phyloP scores from a whole-genome alignment of 768 basidiomycete species.

The Mycena rosella region DNA sequence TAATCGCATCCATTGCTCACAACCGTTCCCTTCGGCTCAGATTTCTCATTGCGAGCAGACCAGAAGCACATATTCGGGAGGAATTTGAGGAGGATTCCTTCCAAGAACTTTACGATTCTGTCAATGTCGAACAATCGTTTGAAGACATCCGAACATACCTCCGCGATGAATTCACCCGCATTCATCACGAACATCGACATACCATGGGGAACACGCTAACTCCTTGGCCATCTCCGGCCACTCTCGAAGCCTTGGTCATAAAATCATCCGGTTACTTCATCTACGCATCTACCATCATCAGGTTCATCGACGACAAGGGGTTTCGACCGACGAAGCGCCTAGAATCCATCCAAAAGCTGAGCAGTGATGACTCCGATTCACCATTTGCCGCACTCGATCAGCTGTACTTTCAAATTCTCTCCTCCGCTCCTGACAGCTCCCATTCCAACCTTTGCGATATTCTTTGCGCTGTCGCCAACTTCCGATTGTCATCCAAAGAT shows the following conservation, averaged over 20 bases:
- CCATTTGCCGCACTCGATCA: neutral
- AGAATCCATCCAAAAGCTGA: neutral
- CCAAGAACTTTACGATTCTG: neutral
- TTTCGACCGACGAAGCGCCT: neutral
- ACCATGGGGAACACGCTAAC: neutral
- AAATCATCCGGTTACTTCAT: constrained; percentile 22
- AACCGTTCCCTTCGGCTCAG: neutral
- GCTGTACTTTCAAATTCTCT: neutral
- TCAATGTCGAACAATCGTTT: constrained; percentile 1
- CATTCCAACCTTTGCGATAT: neutral
- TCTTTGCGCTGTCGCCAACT: neutral
- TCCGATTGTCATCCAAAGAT: too few relatives aligned
- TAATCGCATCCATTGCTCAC: too few relatives aligned
- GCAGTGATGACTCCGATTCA: neutral
- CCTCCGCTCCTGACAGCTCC: neutral
- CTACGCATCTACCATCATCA: constrained; percentile 7
- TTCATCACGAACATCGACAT: neutral
- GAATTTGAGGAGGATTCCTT: neutral
- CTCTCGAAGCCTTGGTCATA: neutral
- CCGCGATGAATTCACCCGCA: constrained; percentile 1
- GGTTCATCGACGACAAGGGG: neutral
- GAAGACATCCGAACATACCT: neutral
- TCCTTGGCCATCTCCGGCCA: neutral
- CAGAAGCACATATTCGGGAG: constrained; percentile 9
- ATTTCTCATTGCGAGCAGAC: constrained; percentile 7